phyloP scores from a whole-genome alignment of 2,329 filamentous ascomycete genomes.

The Aspergillus sp. region DNA sequence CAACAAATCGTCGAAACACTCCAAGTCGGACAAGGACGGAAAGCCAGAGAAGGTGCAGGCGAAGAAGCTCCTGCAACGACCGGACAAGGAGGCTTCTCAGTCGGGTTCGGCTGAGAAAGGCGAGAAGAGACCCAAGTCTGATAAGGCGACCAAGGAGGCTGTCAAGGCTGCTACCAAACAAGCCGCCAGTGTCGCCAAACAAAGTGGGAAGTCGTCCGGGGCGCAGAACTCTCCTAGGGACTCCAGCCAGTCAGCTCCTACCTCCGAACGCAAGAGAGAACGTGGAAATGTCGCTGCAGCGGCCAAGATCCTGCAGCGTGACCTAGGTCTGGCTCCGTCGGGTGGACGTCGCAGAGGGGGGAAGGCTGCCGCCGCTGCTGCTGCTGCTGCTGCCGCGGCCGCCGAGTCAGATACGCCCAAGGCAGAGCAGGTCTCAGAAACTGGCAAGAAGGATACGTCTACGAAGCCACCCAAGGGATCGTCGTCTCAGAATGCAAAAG shows the following conservation, averaged over 20 bases:
- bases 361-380: constrained; percentile 26
- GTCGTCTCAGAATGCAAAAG: constrained; percentile 16
- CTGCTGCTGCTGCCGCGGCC: constrained; percentile 22
- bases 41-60: constrained; percentile 42
- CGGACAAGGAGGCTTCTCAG: constrained; percentile 34
- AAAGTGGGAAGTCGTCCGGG: constrained; percentile 18
- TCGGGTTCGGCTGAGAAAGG: constrained; percentile 33
- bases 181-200: constrained; percentile 35
- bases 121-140: constrained; percentile 43
- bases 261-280: constrained; percentile 52
- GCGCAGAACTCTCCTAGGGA: constrained; percentile 24
- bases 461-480: constrained; percentile 20
- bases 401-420: constrained; percentile 25
- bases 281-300: constrained; percentile 54
- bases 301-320: constrained; percentile 61
- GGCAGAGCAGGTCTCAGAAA: constrained; percentile 21
- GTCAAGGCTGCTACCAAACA: constrained; percentile 56
- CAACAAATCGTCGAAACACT: constrained; percentile 40
- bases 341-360: constrained; percentile 42
- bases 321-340: constrained; percentile 56
- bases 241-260: constrained; percentile 25
- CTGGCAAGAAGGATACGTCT: constrained; percentile 25
- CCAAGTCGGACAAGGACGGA: constrained; percentile 40
- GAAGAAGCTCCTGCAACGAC: constrained; percentile 42
- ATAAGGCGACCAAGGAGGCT: constrained; percentile 63